phyloP scores from a whole-genome alignment of 1,284 basidiomycete genomes.

The Xerocomus nothofagi region DNA sequence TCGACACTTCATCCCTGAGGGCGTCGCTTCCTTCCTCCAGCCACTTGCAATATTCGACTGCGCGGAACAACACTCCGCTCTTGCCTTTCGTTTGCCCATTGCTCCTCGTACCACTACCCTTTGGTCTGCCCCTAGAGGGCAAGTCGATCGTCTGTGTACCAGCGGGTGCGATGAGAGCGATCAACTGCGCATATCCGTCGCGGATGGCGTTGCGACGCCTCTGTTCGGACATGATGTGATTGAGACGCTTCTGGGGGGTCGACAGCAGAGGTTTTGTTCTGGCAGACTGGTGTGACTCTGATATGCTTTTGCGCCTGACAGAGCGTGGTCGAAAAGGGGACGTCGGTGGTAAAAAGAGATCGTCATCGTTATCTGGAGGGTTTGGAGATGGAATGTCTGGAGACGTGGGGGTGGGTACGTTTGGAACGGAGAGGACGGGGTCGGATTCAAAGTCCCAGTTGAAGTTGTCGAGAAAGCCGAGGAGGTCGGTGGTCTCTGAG shows the following conservation, averaged over 20 bases:
- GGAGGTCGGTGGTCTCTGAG: slow-evolving; percentile 67
- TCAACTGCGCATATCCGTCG: slow-evolving; percentile 84
- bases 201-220: slow-evolving; percentile 88
- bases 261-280: slow-evolving; percentile 65
- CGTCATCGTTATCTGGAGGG: slow-evolving; percentile 13
- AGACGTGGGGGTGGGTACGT: not conserved
- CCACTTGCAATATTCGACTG: slow-evolving; percentile 77
- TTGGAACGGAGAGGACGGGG: slow-evolving; percentile 9
- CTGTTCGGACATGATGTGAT: slow-evolving; percentile 92
- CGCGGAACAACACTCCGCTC: slow-evolving; percentile 77
- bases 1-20: slow-evolving; percentile 58
- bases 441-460: slow-evolving; percentile 58
- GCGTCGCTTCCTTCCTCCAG: slow-evolving; percentile 71
- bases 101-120: slow-evolving; percentile 68
- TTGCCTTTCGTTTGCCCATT: slow-evolving; percentile 76
- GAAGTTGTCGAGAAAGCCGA: slow-evolving; percentile 77
- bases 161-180: slow-evolving; percentile 71
- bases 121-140: slow-evolving; percentile 75
- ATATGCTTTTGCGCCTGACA: slow-evolving; percentile 23
- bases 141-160: slow-evolving; percentile 66
- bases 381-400: slow-evolving; percentile 18
- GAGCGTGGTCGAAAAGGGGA: slow-evolving; percentile 18
- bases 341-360: slow-evolving; percentile 1
- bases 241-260: slow-evolving; percentile 86
- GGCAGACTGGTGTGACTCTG: slow-evolving; percentile 20